Evolutionary conservation across 1,139 yeast species (phyloP).

Genomic region (Lodderomyces metapsilosis): DNA sequence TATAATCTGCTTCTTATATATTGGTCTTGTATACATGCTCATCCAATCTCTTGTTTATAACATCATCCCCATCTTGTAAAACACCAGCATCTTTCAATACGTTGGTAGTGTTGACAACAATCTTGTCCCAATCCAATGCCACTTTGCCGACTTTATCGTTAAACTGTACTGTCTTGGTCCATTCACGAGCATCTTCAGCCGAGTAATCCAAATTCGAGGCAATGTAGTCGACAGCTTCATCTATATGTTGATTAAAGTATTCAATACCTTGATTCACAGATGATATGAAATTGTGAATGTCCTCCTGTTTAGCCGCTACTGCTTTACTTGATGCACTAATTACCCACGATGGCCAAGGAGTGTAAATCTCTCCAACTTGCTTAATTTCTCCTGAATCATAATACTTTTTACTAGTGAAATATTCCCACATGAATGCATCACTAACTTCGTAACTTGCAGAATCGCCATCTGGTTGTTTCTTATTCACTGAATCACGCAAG

Average conservation of each 20-base stretch:
- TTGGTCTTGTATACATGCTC: constrained; percentile 22
- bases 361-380: constrained; percentile 80
- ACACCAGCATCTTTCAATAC: constrained; percentile 66
- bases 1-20: constrained; percentile 1
- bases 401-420: constrained; percentile 83
- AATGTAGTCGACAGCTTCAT: constrained; percentile 68
- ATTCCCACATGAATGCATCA: constrained; percentile 96
- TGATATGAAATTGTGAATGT: constrained; percentile 42
- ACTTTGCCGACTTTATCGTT: constrained; percentile 41
- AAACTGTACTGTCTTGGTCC: constrained; percentile 78
- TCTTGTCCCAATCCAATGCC: constrained; percentile 48
- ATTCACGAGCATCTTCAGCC: constrained; percentile 70
- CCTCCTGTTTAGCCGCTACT: constrained; percentile 23
- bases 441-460: constrained; percentile 28
- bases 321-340: constrained; percentile 50
- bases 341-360: constrained; percentile 98
- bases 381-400: constrained; percentile 79
- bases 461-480: constrained; percentile 15
- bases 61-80: constrained; percentile 38
- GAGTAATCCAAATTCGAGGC: constrained; percentile 70
- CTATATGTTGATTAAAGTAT: constrained; percentile 58
- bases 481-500: constrained; percentile 76
- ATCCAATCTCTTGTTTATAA: constrained; percentile 30
- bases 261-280: constrained; percentile 67
- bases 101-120: constrained; percentile 56